Percentiles rank a stretch among this genome's conserved stretches.
Conservation (phyloP, 1,139 yeast genomes). For the Yamadazyma membranifaciens region DNA sequence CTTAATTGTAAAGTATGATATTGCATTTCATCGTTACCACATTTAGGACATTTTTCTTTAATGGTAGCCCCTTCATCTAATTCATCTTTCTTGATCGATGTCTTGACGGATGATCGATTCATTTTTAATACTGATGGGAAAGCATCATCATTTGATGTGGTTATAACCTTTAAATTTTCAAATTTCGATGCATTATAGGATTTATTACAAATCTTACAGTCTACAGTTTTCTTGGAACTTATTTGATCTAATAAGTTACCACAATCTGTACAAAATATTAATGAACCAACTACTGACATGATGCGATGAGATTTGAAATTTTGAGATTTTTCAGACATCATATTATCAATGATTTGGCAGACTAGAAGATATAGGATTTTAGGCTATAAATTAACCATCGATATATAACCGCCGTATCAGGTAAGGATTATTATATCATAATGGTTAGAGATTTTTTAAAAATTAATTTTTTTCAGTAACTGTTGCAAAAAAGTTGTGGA, state of each 20-base stretch:
- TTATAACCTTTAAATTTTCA: slow-evolving; percentile 78
- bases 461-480: no score
- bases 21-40: slow-evolving; percentile 98
- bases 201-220: slow-evolving; percentile 68
- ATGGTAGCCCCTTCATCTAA: slow-evolving; percentile 93
- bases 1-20: slow-evolving; percentile 94
- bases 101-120: slow-evolving; percentile 87
- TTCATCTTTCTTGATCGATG: slow-evolving; percentile 72
- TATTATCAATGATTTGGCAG: no score
- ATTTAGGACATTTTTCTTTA: slow-evolving; percentile 94
- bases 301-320: slow-evolving; percentile 4
- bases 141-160: slow-evolving; percentile 84
- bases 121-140: slow-evolving; percentile 83
- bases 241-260: slow-evolving; percentile 83
- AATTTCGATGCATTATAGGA: slow-evolving; percentile 58
- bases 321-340: not conserved
- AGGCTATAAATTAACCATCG: no score
- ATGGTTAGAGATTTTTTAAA: not conserved
- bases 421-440: not conserved
- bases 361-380: no score
- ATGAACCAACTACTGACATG: slow-evolving; percentile 94
- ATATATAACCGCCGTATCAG: no score
- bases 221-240: slow-evolving; percentile 46
- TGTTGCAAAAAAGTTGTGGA: not conserved
- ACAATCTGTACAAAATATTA: slow-evolving; percentile 91